Base-by-base conservation (phyloP, 805 yeast species). In the Candida succiphila region DNA sequence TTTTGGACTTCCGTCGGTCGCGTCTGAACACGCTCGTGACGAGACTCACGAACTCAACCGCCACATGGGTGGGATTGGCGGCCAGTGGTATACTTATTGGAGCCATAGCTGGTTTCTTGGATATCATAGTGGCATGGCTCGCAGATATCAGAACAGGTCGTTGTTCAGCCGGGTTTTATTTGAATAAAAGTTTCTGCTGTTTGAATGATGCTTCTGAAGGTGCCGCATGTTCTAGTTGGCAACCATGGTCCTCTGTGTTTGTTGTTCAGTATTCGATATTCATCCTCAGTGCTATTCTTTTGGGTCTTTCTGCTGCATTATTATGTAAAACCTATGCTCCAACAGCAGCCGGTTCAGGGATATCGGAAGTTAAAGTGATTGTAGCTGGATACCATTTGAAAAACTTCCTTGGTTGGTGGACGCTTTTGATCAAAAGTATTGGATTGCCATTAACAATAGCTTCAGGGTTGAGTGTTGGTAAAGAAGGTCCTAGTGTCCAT, bases 401-500 rank as follows among this genome's bases (percentile, higher is more conserved):
- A 18, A 86, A 82, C 4, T 92, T 89, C 46, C 65, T 92, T 34
- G 81, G 78, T 19, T 67, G 77, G 57, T 62, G 69, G 51, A 87
- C 96, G 0, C 60, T 89, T 17, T 42, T 73, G 1, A 75, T 89
- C 34, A 92, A 92, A 44, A 70, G 86, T 32, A 51, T 86, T 8
- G 84, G 94, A 0, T 60, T 92, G 28, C 98, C 98, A 0, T 61
- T 92, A 38, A 85, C 95, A 0, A 92, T 92, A 47, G 88, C 95
- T 1, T 79, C 96, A 1, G 98, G 98, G 0, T 57, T 92, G 25
- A 81, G 89, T 44, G 82, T 92, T 5, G 99, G 99, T 17, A 92
- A 92, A 57, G 99, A 92, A 52, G 99, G 99, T 0, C 99, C 99
- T 2, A 77, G 89, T 46, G 98, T 92, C 10, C 99, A 92, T 57